Conservation (phyloP, 73 alveolate species). For the Paramecium sonneborni region DNA sequence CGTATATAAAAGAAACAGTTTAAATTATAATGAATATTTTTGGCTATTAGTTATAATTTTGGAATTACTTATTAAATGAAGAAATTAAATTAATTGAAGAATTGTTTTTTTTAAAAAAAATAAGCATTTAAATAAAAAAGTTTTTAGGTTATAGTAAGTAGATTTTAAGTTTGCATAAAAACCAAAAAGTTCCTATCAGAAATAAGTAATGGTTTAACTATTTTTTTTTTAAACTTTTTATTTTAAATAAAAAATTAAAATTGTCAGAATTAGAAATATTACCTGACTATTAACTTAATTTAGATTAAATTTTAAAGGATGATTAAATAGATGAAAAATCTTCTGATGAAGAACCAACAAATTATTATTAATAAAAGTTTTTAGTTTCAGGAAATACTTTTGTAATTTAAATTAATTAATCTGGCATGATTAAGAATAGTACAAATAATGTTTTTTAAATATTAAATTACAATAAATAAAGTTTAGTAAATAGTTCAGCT, state of each 20-base stretch:
- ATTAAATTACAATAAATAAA: background rate
- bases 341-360: background rate
- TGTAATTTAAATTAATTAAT: no score
- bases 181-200: background rate
- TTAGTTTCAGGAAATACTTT: no score
- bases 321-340: background rate
- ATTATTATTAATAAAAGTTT: background rate
- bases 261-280: background rate
- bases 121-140: background rate
- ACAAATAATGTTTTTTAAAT: no score
- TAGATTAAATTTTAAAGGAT: background rate
- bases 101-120: background rate
- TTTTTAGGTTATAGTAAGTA: background rate
- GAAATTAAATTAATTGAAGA: background rate
- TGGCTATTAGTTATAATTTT: no score
- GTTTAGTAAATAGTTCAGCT: background rate
- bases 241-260: no score
- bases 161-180: background rate
- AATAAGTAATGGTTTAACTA: background rate
- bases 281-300: background rate
- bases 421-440: no score
- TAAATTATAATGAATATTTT: background rate
- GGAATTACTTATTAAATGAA: background rate
- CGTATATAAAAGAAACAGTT: background rate
- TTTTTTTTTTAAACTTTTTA: background rate